Percentiles rank a stretch among this genome's conserved stretches.
phyloP scores from a whole-genome alignment of 83 land plant genomes.

The Picea mariana region DNA sequence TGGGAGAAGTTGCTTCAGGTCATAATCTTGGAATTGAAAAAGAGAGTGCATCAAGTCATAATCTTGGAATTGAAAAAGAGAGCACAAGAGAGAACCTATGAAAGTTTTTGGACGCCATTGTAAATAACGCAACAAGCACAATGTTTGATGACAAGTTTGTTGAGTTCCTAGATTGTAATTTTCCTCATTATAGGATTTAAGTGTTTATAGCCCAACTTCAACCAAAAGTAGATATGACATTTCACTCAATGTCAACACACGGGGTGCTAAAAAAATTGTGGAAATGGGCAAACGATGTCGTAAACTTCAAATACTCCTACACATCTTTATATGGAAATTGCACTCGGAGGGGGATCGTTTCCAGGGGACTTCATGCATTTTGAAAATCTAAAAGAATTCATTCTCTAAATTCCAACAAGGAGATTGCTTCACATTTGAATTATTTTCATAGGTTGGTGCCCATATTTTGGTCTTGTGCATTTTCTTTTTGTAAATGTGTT shows the following conservation, averaged over 20 bases:
- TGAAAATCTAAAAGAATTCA: neutral
- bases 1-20: constrained; percentile 37
- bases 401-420: neutral
- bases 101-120: constrained; percentile 26
- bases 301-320: constrained; percentile 12
- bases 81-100: neutral
- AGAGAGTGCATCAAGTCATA: constrained; percentile 11
- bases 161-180: constrained; percentile 12
- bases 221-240: neutral
- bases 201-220: constrained; percentile 18
- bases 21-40: no score
- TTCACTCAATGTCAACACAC: no score
- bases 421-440: neutral
- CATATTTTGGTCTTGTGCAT: neutral
- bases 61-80: constrained; percentile 28
- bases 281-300: no score
- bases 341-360: no score
- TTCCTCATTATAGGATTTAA: constrained; percentile 21
- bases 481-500: no score
- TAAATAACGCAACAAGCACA: no score
- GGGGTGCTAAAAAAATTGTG: no score
- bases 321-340: no score
- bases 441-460: neutral
- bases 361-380: constrained; percentile 3
- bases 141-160: no score